Conservation (phyloP, 2,329 filamentous ascomycete species). For the Waltergamsia citrina region DNA sequence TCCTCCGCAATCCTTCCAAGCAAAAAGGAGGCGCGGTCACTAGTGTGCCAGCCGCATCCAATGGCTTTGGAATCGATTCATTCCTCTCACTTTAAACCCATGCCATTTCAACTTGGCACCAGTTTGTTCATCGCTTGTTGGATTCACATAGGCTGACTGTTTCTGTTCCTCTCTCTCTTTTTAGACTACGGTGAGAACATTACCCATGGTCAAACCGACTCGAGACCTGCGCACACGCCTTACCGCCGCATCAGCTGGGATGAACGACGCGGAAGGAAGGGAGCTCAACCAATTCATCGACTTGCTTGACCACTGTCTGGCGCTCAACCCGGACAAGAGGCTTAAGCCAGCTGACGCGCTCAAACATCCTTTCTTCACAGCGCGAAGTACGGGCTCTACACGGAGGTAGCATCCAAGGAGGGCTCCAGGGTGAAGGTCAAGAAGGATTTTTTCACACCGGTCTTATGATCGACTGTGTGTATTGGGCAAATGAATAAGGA, state of each 20-base stretch:
- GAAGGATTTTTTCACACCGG: not conserved
- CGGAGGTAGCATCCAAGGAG: constrained; percentile 1
- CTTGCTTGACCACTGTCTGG: constrained; percentile 77
- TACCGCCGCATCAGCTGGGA: constrained; percentile 60
- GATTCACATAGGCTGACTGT: too few species aligned
- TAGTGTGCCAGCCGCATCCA: too few species aligned
- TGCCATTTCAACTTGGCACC: too few species aligned
- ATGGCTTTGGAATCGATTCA: too few species aligned
- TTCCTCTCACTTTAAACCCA: too few species aligned
- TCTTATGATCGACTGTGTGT: not conserved
- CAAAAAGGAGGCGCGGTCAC: too few species aligned
- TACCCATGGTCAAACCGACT: constrained; percentile 65
- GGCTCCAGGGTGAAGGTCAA: too few species aligned
- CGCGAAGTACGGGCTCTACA: constrained; percentile 9
- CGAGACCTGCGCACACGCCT: constrained; percentile 77
- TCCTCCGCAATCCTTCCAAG: too few species aligned
- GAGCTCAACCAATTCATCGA: constrained; percentile 81
- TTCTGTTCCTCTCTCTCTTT: not conserved
- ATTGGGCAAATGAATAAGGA: not conserved
- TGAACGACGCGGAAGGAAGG: constrained; percentile 64
- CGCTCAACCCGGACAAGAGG: constrained; percentile 85
- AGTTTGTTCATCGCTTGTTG: too few species aligned
- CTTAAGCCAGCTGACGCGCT: constrained; percentile 80
- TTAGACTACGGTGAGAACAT: constrained; percentile 57
- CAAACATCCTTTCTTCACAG: constrained; percentile 75